Conservation (phyloP, 78 protist species). For the Planoprotostelium fungivorum region DNA sequence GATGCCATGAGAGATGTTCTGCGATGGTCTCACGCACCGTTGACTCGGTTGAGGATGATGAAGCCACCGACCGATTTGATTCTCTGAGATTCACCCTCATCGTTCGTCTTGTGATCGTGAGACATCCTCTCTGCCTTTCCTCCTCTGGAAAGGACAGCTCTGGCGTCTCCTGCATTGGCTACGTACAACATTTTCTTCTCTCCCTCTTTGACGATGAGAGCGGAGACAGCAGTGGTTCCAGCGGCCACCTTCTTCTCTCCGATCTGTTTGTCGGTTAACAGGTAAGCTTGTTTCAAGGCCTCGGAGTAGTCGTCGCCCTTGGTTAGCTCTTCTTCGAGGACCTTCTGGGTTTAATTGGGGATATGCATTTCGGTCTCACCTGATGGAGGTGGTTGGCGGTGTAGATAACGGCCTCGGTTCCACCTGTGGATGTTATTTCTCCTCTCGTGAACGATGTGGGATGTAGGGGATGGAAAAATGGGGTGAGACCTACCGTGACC, state of each 20-base stretch:
- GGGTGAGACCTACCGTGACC: conserved; percentile 35
- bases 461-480: not conserved
- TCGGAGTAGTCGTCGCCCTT: conserved; percentile 31
- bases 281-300: conserved; percentile 19
- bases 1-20: too few species aligned
- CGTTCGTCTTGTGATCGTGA: conserved; percentile 58
- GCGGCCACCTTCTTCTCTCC: conserved; percentile 31
- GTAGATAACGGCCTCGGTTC: conserved; percentile 59
- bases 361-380: conserved; percentile 3
- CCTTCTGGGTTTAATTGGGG: not conserved
- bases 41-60: conserved; percentile 50
- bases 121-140: conserved; percentile 46
- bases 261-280: conserved; percentile 51
- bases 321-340: conserved; percentile 30
- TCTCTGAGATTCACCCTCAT: conserved; percentile 32
- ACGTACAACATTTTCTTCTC: conserved; percentile 29
- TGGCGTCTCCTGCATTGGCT: conserved; percentile 74
- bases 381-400: conserved; percentile 53
- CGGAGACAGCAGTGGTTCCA: conserved; percentile 59
- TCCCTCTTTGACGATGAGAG: conserved; percentile 29
- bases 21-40: conserved; percentile 56
- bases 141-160: conserved; percentile 51
- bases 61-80: conserved; percentile 60
- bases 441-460: too few species aligned
- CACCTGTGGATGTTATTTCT: not conserved